Evolutionary conservation across 306 rosid genomes (phyloP).

Genomic region (Gastrolobium villosum): DNA sequence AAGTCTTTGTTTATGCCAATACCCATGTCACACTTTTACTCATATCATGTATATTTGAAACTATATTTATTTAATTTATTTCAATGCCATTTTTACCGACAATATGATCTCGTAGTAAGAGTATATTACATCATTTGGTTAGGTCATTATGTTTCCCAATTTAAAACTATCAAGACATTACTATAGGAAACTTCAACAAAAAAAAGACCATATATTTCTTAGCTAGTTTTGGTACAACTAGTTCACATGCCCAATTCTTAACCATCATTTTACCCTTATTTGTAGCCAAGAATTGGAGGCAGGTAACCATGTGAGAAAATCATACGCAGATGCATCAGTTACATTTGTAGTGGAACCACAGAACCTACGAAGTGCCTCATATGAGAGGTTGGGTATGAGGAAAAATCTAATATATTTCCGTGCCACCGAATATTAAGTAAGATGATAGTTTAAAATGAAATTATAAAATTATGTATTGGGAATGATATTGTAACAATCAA

Average conservation of each 20-base stretch:
- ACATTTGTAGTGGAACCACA: constrained; percentile 55
- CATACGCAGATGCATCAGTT: constrained; percentile 32
- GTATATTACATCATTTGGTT: constrained; percentile 10
- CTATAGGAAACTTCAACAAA: constrained; percentile 30
- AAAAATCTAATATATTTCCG: too few species aligned
- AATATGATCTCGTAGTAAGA: not conserved
- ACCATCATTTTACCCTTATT: constrained; percentile 27
- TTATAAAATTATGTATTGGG: too few species aligned
- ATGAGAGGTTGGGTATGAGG: constrained; percentile 45
- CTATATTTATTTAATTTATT: not conserved
- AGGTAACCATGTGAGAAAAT: constrained; percentile 45
- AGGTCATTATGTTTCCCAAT: constrained; percentile 29
- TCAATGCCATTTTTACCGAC: not conserved
- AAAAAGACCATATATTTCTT: constrained; percentile 13
- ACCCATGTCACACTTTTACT: not conserved
- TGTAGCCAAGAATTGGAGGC: constrained; percentile 55
- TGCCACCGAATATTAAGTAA: too few species aligned
- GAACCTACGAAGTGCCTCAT: constrained; percentile 65
- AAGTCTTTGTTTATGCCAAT: not conserved
- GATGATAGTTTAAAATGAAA: too few species aligned
- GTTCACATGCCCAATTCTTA: constrained; percentile 32
- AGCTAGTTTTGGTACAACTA: constrained; percentile 45
- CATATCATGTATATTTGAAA: not conserved
- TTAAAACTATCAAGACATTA: constrained; percentile 40
- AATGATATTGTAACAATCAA: too few species aligned